Percentiles rank a stretch among this genome's conserved stretches.
phyloP scores from a whole-genome alignment of 2,329 filamentous ascomycete genomes.

The Venturia carpophila region DNA sequence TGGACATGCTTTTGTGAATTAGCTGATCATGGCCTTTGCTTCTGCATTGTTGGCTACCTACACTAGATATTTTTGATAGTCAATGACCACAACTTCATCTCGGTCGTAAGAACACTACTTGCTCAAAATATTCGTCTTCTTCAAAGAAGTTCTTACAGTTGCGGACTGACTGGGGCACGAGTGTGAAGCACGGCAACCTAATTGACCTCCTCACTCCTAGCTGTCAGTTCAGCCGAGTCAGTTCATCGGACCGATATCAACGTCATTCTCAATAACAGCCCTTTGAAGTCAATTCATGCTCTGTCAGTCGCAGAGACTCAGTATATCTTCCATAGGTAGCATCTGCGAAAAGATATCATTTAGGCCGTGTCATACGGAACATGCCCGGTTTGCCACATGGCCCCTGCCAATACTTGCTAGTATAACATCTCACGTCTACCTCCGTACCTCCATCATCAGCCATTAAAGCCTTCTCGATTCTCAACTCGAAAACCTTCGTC shows the following conservation, averaged over 20 bases:
- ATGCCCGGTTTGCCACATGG: neutral
- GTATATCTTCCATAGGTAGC: neutral
- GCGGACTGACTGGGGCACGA: neutral
- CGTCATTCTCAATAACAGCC: too few species aligned
- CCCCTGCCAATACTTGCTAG: neutral
- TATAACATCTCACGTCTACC: neutral
- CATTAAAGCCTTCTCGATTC: too few species aligned
- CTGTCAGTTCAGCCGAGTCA: conserved; percentile 7
- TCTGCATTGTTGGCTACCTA: too few species aligned
- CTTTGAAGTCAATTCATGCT: neutral
- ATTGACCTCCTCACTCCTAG: neutral
- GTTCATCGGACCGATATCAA: neutral
- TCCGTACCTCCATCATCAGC: neutral
- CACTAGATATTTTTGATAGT: too few species aligned
- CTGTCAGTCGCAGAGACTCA: neutral
- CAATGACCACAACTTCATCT: too few species aligned
- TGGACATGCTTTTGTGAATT: too few species aligned
- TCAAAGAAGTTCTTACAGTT: too few species aligned
- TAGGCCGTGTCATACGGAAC: neutral
- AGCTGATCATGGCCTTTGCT: too few species aligned
- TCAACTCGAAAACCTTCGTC: neutral
- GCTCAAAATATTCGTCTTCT: too few species aligned
- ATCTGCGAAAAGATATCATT: neutral
- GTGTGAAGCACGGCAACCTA: too few species aligned
- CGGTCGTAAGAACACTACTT: too few species aligned